Evolutionary conservation across 2,329 filamentous ascomycete genomes (phyloP).

Genomic region (Kalmusia sp.): DNA sequence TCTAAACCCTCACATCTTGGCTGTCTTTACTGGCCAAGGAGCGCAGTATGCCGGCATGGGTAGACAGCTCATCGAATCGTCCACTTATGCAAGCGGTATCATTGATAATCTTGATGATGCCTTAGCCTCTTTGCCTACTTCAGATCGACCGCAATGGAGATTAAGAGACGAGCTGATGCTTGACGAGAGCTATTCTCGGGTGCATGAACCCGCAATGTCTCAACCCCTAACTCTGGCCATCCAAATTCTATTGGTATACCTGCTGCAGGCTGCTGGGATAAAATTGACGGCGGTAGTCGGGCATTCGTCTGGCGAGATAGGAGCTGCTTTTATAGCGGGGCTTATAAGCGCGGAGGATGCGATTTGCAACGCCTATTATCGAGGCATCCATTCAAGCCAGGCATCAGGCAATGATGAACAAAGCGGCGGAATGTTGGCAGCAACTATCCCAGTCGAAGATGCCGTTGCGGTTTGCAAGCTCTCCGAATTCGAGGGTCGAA

Average conservation of each 20-base stretch:
- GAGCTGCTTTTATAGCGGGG: conserved; percentile 45
- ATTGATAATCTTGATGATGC: conserved; percentile 33
- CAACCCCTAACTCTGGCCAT: conserved; percentile 47
- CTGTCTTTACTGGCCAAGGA: conserved; percentile 54
- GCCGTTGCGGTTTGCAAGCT: conserved; percentile 37
- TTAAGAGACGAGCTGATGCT: conserved; percentile 21
- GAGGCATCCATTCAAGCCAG: conserved; percentile 41
- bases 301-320: conserved; percentile 53
- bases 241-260: conserved; percentile 40
- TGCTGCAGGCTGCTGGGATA: conserved; percentile 39
- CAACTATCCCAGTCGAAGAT: conserved; percentile 14
- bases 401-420: conserved; percentile 30
- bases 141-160: conserved; percentile 18
- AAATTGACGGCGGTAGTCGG: conserved; percentile 47
- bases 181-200: neutral
- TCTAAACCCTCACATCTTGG: conserved; percentile 35
- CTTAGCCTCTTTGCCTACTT: conserved; percentile 15
- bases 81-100: conserved; percentile 31
- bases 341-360: conserved; percentile 45
- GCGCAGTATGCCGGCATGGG: conserved; percentile 54
- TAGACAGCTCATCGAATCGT: conserved; percentile 38
- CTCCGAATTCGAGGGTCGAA: conserved; percentile 17
- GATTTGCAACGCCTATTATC: conserved; percentile 40
- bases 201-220: conserved; percentile 24
- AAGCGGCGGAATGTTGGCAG: conserved; percentile 41